Conservation (phyloP, 331 rosid genomes). For the Phaseolus coccineus region DNA sequence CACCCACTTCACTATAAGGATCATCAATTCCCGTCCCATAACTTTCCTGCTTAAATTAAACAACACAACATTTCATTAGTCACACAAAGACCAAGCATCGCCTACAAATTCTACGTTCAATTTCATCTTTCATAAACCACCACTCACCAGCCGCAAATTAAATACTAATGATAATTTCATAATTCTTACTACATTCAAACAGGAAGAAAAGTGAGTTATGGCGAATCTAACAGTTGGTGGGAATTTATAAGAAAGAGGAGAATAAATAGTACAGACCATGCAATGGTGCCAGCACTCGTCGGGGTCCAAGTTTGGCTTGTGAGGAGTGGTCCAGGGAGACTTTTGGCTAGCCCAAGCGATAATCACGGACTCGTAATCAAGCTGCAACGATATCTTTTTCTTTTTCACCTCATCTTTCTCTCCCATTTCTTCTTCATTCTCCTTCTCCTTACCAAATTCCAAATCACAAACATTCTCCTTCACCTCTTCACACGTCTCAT, state of each 20-base stretch:
- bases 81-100: neutral
- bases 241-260: neutral
- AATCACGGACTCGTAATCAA: slow-evolving; percentile 79
- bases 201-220: neutral
- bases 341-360: slow-evolving; percentile 76
- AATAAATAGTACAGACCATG: slow-evolving; percentile 57
- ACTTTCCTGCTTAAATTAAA: slow-evolving; percentile 47
- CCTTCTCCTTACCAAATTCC: neutral
- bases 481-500: slow-evolving; percentile 54
- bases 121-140: neutral
- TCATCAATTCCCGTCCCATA: slow-evolving; percentile 47
- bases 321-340: slow-evolving; percentile 78
- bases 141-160: no score
- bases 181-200: neutral
- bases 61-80: neutral
- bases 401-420: slow-evolving; percentile 43
- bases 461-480: slow-evolving; percentile 38
- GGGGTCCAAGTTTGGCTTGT: slow-evolving; percentile 66
- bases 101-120: neutral
- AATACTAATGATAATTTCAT: no score
- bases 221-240: neutral
- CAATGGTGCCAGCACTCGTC: slow-evolving; percentile 60
- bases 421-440: slow-evolving; percentile 19
- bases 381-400: slow-evolving; percentile 66
- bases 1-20: slow-evolving; percentile 55